A percentile compares a stretch with the other conserved stretches of the same genome.
phyloP scores from a whole-genome alignment of 345 rosid species.

The Citrus sp. region DNA sequence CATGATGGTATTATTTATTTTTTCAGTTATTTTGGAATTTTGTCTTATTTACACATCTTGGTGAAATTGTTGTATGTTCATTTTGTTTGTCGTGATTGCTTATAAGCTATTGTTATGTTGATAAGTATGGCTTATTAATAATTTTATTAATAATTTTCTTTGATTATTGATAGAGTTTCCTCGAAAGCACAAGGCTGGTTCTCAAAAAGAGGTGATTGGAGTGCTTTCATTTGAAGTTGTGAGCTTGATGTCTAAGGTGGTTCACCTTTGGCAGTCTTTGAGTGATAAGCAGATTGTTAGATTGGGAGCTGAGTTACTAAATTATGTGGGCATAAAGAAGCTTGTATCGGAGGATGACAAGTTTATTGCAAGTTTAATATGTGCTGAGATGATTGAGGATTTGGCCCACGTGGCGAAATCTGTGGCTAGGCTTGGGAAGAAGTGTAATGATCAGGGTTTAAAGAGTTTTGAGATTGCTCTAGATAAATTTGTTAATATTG shows the following conservation, averaged over 20 bases:
- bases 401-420: slow-evolving; percentile 57
- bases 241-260: slow-evolving; percentile 77
- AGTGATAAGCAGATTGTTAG: slow-evolving; percentile 71
- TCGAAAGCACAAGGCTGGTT: slow-evolving; percentile 49
- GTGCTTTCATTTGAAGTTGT: slow-evolving; percentile 89
- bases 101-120: slow-evolving; percentile 1
- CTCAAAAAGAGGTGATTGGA: slow-evolving; percentile 62
- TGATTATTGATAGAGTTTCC: slow-evolving; percentile 27
- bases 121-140: slow-evolving; percentile 8
- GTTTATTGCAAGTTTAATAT: slow-evolving; percentile 50
- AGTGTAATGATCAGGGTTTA: slow-evolving; percentile 66
- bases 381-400: slow-evolving; percentile 68
- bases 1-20: neutral
- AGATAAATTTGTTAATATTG: slow-evolving; percentile 47
- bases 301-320: slow-evolving; percentile 68
- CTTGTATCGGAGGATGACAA: slow-evolving; percentile 84
- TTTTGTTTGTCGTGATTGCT: neutral
- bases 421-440: slow-evolving; percentile 67
- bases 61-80: neutral
- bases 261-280: slow-evolving; percentile 87
- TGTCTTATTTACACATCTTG: neutral
- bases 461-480: slow-evolving; percentile 58
- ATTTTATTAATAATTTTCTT: neutral
- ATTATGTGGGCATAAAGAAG: slow-evolving; percentile 68
- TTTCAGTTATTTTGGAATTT: neutral